Evolutionary conservation across 2,329 filamentous ascomycete species (phyloP).

Genomic region (Talaromyces amestolkiae): DNA sequence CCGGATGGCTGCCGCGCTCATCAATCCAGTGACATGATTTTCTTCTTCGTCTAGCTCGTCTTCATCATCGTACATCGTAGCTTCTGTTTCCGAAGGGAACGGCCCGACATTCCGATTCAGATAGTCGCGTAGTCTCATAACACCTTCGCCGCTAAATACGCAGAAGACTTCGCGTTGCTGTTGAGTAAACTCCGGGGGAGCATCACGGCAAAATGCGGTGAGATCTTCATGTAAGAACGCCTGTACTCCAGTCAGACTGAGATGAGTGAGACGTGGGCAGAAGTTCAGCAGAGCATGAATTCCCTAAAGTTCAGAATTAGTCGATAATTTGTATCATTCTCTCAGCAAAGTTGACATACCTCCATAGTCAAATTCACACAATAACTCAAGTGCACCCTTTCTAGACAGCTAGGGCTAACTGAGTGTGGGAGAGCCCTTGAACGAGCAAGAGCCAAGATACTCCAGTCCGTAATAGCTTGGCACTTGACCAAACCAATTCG

Average conservation of each 20-base stretch:
- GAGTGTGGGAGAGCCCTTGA: constrained; percentile 55
- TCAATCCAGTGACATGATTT: constrained; percentile 41
- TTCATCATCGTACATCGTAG: constrained; percentile 46
- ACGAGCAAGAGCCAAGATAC: constrained; percentile 78
- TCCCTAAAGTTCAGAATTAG: constrained; percentile 58
- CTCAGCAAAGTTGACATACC: constrained; percentile 52
- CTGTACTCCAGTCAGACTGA: constrained; percentile 89
- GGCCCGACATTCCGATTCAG: constrained; percentile 57
- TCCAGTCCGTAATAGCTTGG: constrained; percentile 80
- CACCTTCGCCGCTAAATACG: constrained; percentile 88
- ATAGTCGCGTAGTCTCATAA: constrained; percentile 72
- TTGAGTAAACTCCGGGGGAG: constrained; percentile 87
- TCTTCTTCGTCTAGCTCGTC: constrained; percentile 46
- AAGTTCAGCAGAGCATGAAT: constrained; percentile 86
- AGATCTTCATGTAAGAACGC: constrained; percentile 86
- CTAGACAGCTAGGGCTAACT: constrained; percentile 67
- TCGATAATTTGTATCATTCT: neutral
- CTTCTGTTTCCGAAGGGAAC: constrained; percentile 35
- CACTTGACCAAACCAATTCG: constrained; percentile 95
- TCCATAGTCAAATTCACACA: constrained; percentile 79
- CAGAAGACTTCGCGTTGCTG: constrained; percentile 96
- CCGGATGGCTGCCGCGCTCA: constrained; percentile 43
- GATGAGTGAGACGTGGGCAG: constrained; percentile 87
- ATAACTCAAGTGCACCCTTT: constrained; percentile 94
- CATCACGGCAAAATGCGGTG: constrained; percentile 78